phyloP scores from a whole-genome alignment of 805 yeast species.

The Myxozyma monticola region DNA sequence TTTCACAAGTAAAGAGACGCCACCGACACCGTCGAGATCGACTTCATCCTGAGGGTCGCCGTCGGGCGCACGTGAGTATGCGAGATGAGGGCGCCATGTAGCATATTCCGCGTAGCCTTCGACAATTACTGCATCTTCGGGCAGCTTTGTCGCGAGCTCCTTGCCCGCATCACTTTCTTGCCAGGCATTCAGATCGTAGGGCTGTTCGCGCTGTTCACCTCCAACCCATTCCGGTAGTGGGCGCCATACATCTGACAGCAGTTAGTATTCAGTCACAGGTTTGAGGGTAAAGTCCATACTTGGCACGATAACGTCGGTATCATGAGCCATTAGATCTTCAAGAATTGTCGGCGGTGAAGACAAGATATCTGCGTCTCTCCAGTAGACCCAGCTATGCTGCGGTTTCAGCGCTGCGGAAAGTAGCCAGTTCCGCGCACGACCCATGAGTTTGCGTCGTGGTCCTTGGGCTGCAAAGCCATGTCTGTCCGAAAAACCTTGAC shows the following conservation, averaged over 20 bases:
- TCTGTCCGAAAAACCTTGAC: slow-evolving; percentile 89
- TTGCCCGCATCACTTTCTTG: slow-evolving; percentile 77
- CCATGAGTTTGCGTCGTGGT: slow-evolving; percentile 92
- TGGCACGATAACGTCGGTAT: slow-evolving; percentile 90
- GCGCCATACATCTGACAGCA: slow-evolving; percentile 72
- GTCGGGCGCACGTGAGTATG: slow-evolving; percentile 61
- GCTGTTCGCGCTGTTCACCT: slow-evolving; percentile 69
- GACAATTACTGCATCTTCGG: slow-evolving; percentile 93
- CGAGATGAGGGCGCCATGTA: slow-evolving; percentile 29
- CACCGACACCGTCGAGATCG: slow-evolving; percentile 96
- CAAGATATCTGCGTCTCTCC: slow-evolving; percentile 99
- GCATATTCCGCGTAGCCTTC: slow-evolving; percentile 59
- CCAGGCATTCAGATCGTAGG: slow-evolving; percentile 97
- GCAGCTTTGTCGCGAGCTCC: slow-evolving; percentile 51
- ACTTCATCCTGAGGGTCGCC: slow-evolving; percentile 56
- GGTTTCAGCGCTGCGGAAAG: slow-evolving; percentile 84
- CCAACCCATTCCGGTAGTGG: slow-evolving; percentile 92
- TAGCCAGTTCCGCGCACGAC: slow-evolving; percentile 92
- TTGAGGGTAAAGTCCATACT: slow-evolving; percentile 35
- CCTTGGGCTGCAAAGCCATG: slow-evolving; percentile 97
- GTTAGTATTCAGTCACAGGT: not conserved
- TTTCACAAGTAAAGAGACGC: slow-evolving; percentile 87
- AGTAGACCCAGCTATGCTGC: slow-evolving; percentile 91
- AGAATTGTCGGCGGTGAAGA: slow-evolving; percentile 78
- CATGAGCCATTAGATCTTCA: slow-evolving; percentile 90